Conservation (phyloP, 345 rosid genomes). For the Crucihimalaya himalaica region DNA sequence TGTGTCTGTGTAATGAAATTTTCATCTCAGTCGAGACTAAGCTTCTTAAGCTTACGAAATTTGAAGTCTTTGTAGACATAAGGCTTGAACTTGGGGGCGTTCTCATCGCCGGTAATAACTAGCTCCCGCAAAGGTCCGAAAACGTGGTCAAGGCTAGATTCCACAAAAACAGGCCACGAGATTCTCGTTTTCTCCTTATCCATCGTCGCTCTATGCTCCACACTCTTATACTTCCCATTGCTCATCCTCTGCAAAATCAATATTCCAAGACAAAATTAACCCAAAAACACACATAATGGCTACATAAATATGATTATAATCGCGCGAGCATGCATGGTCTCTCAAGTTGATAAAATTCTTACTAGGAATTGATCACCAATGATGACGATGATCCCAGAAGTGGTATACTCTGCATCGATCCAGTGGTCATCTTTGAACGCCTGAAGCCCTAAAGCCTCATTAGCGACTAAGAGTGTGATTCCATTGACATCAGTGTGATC, state of each 20-base stretch:
- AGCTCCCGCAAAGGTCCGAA: conserved; percentile 63
- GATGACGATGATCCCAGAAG: conserved; percentile 57
- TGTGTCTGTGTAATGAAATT: neutral
- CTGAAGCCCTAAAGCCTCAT: conserved; percentile 71
- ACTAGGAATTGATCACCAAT: conserved; percentile 74
- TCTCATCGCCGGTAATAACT: conserved; percentile 28
- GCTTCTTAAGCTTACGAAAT: conserved; percentile 3
- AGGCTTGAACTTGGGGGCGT: conserved; percentile 55
- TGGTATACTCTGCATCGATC: conserved; percentile 53
- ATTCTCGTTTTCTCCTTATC: conserved; percentile 59
- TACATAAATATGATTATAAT: neutral
- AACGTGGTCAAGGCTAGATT: conserved; percentile 57
- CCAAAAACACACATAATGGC: neutral
- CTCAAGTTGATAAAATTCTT: neutral
- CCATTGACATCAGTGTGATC: conserved; percentile 63
- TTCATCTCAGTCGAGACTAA: conserved; percentile 33
- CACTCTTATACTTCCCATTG: conserved; percentile 62
- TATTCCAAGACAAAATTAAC: neutral
- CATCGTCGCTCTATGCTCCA: conserved; percentile 58
- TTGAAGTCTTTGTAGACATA: conserved; percentile 14
- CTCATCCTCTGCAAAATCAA: conserved; percentile 54
- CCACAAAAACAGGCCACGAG: conserved; percentile 86
- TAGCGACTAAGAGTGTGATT: conserved; percentile 64
- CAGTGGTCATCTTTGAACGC: conserved; percentile 54
- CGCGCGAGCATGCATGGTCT: too few species aligned